phyloP scores from a whole-genome alignment of 495 filamentous ascomycete genomes.

The Aspergillus indologenus region DNA sequence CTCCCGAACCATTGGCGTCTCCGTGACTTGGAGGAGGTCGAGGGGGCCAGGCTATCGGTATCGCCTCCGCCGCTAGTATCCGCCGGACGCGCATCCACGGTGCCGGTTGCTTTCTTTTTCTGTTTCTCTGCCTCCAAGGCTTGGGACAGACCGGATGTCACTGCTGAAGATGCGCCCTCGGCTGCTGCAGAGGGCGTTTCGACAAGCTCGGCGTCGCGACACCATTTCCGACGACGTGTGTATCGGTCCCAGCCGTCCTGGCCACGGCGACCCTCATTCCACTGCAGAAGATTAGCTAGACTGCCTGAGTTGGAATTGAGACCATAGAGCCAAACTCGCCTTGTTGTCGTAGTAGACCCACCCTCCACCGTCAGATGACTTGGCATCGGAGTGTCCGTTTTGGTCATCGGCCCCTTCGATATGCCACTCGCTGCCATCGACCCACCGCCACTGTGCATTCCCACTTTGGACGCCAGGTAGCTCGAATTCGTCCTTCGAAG shows the following conservation, averaged over 20 bases:
- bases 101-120: slow-evolving; percentile 17
- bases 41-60: slow-evolving; percentile 29
- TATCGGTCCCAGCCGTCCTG: slow-evolving; percentile 94
- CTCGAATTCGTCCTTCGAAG: slow-evolving; percentile 76
- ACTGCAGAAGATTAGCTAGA: slow-evolving; percentile 47
- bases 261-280: slow-evolving; percentile 85
- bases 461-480: slow-evolving; percentile 82
- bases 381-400: slow-evolving; percentile 31
- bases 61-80: slow-evolving; percentile 21
- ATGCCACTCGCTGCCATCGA: slow-evolving; percentile 75
- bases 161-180: slow-evolving; percentile 27
- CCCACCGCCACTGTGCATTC: slow-evolving; percentile 86
- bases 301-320: not conserved
- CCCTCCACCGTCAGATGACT: slow-evolving; percentile 61
- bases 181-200: slow-evolving; percentile 53
- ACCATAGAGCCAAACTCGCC: slow-evolving; percentile 46
- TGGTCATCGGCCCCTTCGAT: slow-evolving; percentile 71
- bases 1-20: slow-evolving; percentile 45
- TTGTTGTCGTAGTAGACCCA: slow-evolving; percentile 99
- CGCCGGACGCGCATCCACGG: slow-evolving; percentile 18
- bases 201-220: slow-evolving; percentile 90
- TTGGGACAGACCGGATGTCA: slow-evolving; percentile 32
- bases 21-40: slow-evolving; percentile 33
- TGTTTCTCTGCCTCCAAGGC: slow-evolving; percentile 29
- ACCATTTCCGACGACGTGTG: slow-evolving; percentile 93